Percentiles rank a stretch among this genome's conserved stretches.
These are phyloP conservation scores for Puccinia triticina DNA, from an alignment of 1,284 basidiomycete species.

Conservation along the genomic window DNA sequence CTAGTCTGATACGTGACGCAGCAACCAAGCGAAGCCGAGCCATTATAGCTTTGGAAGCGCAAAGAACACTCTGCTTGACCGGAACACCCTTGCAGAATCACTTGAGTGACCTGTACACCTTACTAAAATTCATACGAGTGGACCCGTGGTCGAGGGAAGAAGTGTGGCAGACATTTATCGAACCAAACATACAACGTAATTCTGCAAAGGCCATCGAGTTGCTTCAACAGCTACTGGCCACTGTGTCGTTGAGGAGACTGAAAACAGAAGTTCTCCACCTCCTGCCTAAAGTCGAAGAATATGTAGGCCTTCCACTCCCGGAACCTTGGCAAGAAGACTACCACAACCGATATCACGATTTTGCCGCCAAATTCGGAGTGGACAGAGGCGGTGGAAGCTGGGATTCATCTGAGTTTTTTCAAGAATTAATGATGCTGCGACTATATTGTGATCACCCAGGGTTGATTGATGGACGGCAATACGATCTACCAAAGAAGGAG, in stretches of 20 bases:
- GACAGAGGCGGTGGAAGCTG: neutral
- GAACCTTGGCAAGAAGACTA: slow-evolving; percentile 15
- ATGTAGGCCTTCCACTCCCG: neutral
- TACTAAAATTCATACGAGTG: neutral
- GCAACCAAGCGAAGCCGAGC: neutral
- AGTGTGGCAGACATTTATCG: neutral
- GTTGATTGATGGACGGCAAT: neutral
- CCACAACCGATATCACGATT: neutral
- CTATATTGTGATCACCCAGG: neutral
- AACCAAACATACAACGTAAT: neutral
- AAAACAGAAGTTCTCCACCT: neutral
- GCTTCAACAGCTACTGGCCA: slow-evolving; percentile 23
- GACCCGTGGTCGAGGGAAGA: neutral
- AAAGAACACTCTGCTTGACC: neutral
- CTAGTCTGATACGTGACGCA: neutral
- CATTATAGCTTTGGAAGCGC: neutral
- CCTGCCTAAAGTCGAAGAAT: neutral
- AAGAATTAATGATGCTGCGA: neutral
- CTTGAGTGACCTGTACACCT: slow-evolving; percentile 4
- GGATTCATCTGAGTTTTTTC: neutral
- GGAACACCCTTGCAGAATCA: slow-evolving; percentile 7
- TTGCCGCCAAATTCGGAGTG: neutral
- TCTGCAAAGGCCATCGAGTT: neutral
- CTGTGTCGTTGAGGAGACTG: slow-evolving; percentile 1
- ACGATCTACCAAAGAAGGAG: neutral